Conservation (phyloP, 2,329 filamentous ascomycete species). For the Lecanicillium sp. region DNA sequence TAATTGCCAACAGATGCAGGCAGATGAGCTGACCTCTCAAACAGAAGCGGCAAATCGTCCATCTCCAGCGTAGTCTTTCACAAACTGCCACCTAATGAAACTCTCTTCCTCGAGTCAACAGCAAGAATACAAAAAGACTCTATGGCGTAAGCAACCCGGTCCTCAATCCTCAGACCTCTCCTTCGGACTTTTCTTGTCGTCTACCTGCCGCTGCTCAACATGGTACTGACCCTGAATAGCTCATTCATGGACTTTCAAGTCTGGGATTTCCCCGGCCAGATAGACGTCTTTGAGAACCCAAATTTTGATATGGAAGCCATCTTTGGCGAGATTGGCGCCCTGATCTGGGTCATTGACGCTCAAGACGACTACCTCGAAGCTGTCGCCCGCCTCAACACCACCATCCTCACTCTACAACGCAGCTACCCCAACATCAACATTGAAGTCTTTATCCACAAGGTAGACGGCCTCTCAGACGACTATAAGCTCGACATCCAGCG, state of each 20-base stretch:
- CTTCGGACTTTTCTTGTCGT: constrained; percentile 1
- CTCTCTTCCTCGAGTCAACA: constrained; percentile 90
- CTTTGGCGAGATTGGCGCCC: constrained; percentile 85
- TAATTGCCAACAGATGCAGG: neutral
- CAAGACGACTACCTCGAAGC: constrained; percentile 97
- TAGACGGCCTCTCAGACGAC: constrained; percentile 94
- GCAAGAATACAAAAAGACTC: constrained; percentile 90
- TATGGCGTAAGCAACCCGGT: constrained; percentile 64
- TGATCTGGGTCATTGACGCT: constrained; percentile 98
- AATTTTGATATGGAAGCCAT: constrained; percentile 88
- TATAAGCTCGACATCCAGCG: constrained; percentile 94
- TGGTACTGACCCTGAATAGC: constrained; percentile 43
- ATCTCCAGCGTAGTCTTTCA: constrained; percentile 99
- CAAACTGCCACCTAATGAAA: constrained; percentile 93
- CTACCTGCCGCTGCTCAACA: neutral
- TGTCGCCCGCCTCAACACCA: constrained; percentile 76
- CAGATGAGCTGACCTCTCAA: neutral
- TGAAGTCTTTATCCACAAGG: constrained; percentile 98
- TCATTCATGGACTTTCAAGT: constrained; percentile 99
- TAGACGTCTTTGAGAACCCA: constrained; percentile 80
- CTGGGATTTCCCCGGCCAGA: constrained; percentile 93
- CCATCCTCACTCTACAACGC: constrained; percentile 81
- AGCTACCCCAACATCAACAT: constrained; percentile 91
- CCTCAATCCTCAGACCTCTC: neutral
- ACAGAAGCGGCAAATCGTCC: constrained; percentile 92